Evolutionary conservation across 169 alveolate species (phyloP).

Genomic region (Neospora caninum): DNA sequence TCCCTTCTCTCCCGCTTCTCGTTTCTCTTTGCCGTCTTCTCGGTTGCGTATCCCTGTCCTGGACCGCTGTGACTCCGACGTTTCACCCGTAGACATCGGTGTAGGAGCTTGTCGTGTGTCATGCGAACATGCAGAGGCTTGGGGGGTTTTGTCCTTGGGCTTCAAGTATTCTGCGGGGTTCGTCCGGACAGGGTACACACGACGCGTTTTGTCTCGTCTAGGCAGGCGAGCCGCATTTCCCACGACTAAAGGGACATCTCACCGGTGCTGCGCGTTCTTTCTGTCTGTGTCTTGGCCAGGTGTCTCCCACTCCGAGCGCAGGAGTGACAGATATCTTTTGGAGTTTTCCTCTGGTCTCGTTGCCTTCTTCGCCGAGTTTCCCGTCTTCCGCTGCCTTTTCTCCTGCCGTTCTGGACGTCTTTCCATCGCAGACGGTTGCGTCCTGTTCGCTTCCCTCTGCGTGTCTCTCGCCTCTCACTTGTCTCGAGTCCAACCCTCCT

Average conservation of each 20-base stretch:
- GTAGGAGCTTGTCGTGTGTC: too few species aligned
- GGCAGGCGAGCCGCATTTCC: too few species aligned
- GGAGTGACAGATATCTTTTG: conserved; percentile 32
- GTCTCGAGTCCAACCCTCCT: not conserved
- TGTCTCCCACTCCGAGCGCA: not conserved
- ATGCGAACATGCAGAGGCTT: too few species aligned
- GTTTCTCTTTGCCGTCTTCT: too few species aligned
- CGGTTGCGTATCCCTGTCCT: too few species aligned
- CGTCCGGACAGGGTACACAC: too few species aligned
- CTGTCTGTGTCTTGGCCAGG: not conserved
- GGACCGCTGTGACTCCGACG: too few species aligned
- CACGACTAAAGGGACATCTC: not conserved
- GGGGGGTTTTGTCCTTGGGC: too few species aligned
- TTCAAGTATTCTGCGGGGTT: too few species aligned
- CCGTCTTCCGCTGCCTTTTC: not conserved
- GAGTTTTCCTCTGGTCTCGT: not conserved
- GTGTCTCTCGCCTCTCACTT: not conserved
- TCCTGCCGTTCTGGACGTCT: not conserved
- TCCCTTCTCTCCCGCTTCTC: too few species aligned
- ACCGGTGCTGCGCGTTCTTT: not conserved
- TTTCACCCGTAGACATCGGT: too few species aligned
- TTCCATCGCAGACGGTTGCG: conserved; percentile 12
- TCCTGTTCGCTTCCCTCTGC: not conserved
- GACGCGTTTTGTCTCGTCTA: too few species aligned
- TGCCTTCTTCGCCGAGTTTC: not conserved